phyloP scores from a whole-genome alignment of 176 grass and related monocot genomes.

The Oryza glumipatula region DNA sequence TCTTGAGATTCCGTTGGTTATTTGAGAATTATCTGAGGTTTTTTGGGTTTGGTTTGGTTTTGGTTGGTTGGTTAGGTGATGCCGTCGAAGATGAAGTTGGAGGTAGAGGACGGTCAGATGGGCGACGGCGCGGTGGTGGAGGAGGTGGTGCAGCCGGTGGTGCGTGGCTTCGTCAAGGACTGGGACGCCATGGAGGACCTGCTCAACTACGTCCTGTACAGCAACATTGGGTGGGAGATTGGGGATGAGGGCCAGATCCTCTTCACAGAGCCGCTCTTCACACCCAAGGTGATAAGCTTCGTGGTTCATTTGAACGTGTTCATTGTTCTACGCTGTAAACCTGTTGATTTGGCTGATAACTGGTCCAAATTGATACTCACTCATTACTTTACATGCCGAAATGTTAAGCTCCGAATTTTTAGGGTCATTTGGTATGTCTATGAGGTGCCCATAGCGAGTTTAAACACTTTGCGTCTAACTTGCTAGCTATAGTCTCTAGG shows the following conservation, averaged over 20 bases:
- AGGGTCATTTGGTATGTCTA: background rate
- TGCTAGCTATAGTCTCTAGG: background rate
- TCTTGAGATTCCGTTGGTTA: background rate
- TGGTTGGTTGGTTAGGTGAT: constrained; percentile 55
- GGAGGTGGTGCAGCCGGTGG: constrained; percentile 79
- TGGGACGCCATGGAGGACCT: constrained; percentile 99
- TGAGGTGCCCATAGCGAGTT: background rate
- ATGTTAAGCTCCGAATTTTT: background rate
- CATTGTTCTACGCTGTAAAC: background rate
- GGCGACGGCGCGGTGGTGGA: constrained; percentile 59
- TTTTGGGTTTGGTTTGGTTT: background rate
- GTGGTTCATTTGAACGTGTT: background rate
- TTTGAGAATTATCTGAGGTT: background rate
- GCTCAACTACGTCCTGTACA: constrained; percentile 81
- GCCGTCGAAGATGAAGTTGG: constrained; percentile 89
- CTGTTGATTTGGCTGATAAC: background rate
- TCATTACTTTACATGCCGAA: background rate
- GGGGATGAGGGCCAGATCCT: constrained; percentile 98
- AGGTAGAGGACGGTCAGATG: constrained; percentile 63
- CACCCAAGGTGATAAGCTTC: constrained; percentile 65
- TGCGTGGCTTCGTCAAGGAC: constrained; percentile 91
- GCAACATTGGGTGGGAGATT: constrained; percentile 93
- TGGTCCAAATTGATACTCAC: background rate
- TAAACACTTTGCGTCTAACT: background rate
- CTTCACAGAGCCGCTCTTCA: constrained; percentile 90